phyloP scores from a whole-genome alignment of 495 filamentous ascomycete genomes.

The Penicillium lividum region DNA sequence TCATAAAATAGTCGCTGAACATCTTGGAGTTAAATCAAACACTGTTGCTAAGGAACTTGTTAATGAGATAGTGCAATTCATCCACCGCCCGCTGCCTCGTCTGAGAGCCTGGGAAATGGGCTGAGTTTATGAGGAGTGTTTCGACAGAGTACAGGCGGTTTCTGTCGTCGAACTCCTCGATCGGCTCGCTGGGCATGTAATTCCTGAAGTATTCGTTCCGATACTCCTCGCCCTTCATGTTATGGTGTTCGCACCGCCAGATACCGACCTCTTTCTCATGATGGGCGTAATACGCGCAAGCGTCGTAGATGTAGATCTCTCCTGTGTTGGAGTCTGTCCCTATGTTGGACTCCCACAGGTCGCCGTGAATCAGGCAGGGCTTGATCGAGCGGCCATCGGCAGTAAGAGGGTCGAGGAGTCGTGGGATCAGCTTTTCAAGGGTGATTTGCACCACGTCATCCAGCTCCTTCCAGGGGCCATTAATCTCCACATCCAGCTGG shows the following conservation, averaged over 20 bases:
- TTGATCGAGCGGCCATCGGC: constrained; percentile 2
- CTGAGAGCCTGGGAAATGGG: too few relatives aligned
- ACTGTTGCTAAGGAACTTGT: too few relatives aligned
- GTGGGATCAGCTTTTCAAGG: constrained; percentile 5
- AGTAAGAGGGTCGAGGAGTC: constrained; percentile 4
- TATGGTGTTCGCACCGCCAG: constrained; percentile 5
- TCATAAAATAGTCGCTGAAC: too few relatives aligned
- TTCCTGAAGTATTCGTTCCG: neutral
- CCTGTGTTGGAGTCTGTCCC: neutral
- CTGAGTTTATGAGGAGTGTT: too few relatives aligned
- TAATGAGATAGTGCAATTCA: too few relatives aligned
- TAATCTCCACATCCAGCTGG: neutral
- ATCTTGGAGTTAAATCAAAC: too few relatives aligned
- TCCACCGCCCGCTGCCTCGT: too few relatives aligned
- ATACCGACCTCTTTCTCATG: constrained; percentile 2
- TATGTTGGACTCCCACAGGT: constrained; percentile 13
- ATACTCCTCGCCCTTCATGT: neutral
- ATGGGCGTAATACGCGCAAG: neutral
- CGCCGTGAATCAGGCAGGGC: constrained; percentile 13
- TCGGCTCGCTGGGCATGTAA: neutral
- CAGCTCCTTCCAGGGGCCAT: constrained; percentile 8
- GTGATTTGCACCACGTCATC: neutral
- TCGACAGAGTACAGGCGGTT: neutral
- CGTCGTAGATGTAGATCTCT: neutral
- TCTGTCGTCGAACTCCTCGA: constrained; percentile 8